Base-by-base conservation (phyloP, 495 filamentous ascomycete species). In the Glonium stellatum region DNA sequence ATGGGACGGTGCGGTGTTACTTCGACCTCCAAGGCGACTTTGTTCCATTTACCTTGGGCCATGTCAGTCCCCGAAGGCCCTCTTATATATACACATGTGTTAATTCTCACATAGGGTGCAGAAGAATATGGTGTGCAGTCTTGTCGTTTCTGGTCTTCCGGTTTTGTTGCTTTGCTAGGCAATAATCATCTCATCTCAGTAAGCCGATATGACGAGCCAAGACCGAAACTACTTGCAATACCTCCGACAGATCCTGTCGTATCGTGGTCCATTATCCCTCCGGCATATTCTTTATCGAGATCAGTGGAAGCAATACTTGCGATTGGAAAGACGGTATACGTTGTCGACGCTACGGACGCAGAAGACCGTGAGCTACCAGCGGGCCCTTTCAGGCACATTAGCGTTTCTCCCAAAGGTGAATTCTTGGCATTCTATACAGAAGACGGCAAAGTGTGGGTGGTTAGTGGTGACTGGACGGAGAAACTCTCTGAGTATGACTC, bases 281-380 rank as follows among this genome's bases (percentile, higher is more conserved):
- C 93, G 4, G 85, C 87, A 12, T 86, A 91, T 68, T 92, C 93
- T 0, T 80, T 96, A 27, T 97, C 92, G n/a, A 84, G 92, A 10
- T 92, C 92, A 22, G 93, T 97, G 2, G 95, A 98, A 72, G 93
- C 95, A 3, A 77, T 98, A 18, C 73, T 97, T 12, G 92, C 90
- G 54, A 89, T 96, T 36, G 85, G 81, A 25, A 82, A 87, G 67
- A 97, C 93, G 0, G 79, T 98, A 48, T 87, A 90, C 66, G 82
- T 91, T 18, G 81, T 95, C 4, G 93, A 97, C 72, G 84, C 90
- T 1, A 85, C 84, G 0, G 93, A 96, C 62, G 89, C 88, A 42
- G 91, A 96, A 69, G 92, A 98, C 71, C 86, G 90, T 60, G 81
- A 89, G 58, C 81, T 97, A 10, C 87, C 93, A 62, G 89, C 91